Percentiles rank a stretch among this genome's conserved stretches.
These are phyloP conservation scores for Mucor plumbeus DNA, from an alignment of 371 early-diverging fungal genomes.

Conservation along the genomic window DNA sequence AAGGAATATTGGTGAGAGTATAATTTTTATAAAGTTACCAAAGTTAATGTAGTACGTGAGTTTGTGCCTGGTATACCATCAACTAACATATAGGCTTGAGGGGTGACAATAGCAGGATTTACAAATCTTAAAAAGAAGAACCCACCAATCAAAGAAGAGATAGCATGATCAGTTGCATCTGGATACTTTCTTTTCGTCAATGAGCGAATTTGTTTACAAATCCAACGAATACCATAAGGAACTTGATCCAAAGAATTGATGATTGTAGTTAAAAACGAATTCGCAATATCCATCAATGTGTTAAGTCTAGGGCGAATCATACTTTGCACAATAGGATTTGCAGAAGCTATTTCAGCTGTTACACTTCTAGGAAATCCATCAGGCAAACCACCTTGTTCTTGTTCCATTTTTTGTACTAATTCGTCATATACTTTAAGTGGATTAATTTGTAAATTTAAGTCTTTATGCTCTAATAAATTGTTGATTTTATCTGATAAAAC, in stretches of 20 bases:
- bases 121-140: constrained; percentile 94
- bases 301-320: constrained; percentile 79
- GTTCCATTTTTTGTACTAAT: constrained; percentile 78
- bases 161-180: constrained; percentile 79
- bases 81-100: constrained; percentile 88
- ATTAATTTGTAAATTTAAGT: constrained; percentile 88
- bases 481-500: constrained; percentile 86
- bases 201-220: constrained; percentile 93
- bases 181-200: constrained; percentile 89
- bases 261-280: constrained; percentile 80
- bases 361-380: constrained; percentile 60
- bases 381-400: constrained; percentile 63
- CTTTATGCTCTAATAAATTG: constrained; percentile 69
- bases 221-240: constrained; percentile 95
- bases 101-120: constrained; percentile 94
- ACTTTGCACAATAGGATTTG: constrained; percentile 72
- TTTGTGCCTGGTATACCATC: constrained; percentile 75
- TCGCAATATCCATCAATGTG: constrained; percentile 82
- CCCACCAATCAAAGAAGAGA: constrained; percentile 91
- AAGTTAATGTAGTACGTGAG: constrained; percentile 82
- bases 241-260: constrained; percentile 77
- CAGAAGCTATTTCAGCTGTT: constrained; percentile 74
- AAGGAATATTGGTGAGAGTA: no score
- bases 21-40: constrained; percentile 36
- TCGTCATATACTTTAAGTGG: constrained; percentile 86